These are phyloP conservation scores for Wallacemonas rigidus DNA, from an alignment of 208 protist species.

Conservation along the genomic window DNA sequence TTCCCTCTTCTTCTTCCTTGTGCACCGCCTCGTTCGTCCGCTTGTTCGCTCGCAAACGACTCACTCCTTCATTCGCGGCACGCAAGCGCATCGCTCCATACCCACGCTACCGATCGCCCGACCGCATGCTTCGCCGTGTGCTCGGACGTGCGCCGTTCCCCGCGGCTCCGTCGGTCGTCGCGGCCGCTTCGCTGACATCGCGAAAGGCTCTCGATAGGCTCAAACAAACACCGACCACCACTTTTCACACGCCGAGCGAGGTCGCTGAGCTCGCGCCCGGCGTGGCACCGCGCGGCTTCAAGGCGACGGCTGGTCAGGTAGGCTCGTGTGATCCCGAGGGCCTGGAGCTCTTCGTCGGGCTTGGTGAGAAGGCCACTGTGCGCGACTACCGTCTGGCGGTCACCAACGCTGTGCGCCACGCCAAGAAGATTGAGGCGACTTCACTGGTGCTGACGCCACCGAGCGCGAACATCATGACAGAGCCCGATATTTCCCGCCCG, in stretches of 20 bases:
- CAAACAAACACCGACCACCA: constrained; percentile 1
- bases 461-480: constrained; percentile 22
- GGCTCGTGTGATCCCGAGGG: constrained; percentile 16
- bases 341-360: constrained; percentile 22
- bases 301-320: constrained; percentile 41
- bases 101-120: not conserved
- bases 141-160: constrained; percentile 60
- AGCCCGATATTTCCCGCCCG: constrained; percentile 48
- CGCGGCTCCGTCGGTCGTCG: constrained; percentile 35
- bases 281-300: constrained; percentile 39
- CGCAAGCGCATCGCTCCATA: not conserved
- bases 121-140: constrained; percentile 57
- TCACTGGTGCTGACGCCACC: constrained; percentile 31
- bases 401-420: constrained; percentile 69
- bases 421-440: constrained; percentile 38
- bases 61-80: not conserved
- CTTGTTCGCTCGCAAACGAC: too few species aligned
- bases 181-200: not conserved
- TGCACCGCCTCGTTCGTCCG: too few species aligned
- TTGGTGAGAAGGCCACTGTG: constrained; percentile 37
- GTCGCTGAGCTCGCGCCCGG: not conserved
- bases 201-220: constrained; percentile 1
- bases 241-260: constrained; percentile 4
- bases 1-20: not conserved
- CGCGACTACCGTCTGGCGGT: constrained; percentile 73